These are phyloP conservation scores for Limnanthes douglasii DNA, from an alignment of 345 rosid genomes.

Conservation along the genomic window DNA sequence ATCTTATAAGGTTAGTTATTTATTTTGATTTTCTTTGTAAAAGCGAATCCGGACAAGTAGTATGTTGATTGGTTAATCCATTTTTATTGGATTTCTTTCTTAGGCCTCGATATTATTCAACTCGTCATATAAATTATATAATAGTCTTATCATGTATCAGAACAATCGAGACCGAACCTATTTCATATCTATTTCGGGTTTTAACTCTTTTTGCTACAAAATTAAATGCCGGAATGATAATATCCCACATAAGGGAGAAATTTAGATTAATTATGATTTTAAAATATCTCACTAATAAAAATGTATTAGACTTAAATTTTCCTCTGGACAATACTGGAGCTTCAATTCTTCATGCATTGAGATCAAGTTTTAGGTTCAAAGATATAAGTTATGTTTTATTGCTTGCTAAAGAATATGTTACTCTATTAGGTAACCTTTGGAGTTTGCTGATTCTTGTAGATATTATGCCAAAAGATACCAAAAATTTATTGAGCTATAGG, in stretches of 20 bases:
- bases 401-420: conserved; percentile 3
- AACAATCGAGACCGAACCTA: conserved; percentile 52
- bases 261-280: conserved; percentile 44
- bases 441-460: conserved; percentile 19
- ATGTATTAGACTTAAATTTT: conserved; percentile 50
- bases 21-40: not conserved
- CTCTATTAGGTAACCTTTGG: not conserved
- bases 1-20: conserved; percentile 35
- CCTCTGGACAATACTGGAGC: conserved; percentile 33
- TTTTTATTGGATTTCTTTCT: not conserved
- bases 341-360: conserved; percentile 55
- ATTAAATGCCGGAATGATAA: conserved; percentile 48
- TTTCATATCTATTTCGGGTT: conserved; percentile 62
- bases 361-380: conserved; percentile 71
- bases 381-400: conserved; percentile 25
- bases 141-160: conserved; percentile 64
- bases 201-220: conserved; percentile 66
- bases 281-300: conserved; percentile 20
- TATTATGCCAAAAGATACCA: conserved; percentile 63
- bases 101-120: conserved; percentile 36
- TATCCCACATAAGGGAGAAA: conserved; percentile 53
- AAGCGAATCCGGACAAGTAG: not conserved
- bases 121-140: conserved; percentile 28
- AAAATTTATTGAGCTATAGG: conserved; percentile 56
- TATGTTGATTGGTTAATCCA: not conserved